Base-by-base conservation (phyloP, 1,284 basidiomycete genomes). In the Ganoderma boninense region DNA sequence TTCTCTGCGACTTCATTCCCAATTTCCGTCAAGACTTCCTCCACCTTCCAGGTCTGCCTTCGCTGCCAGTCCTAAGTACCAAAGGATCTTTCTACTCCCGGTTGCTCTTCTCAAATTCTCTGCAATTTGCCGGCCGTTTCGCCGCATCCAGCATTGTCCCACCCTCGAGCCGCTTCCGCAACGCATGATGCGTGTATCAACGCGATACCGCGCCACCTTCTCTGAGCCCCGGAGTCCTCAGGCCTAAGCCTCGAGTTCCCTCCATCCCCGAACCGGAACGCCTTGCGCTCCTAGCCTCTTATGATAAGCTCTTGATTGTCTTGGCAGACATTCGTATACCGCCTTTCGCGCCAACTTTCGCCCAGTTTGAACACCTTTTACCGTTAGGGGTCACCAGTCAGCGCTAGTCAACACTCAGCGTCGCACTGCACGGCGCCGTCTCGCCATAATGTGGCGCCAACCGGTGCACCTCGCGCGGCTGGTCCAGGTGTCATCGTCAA, bases 251-350 rank as follows among this genome's bases (percentile, higher is more conserved):
- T 56, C 26, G 26, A 7, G 20, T 29, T 56, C 26, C 26, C 29
- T 60, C 57, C 57, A 23, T 60, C 20, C 32, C 57, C 35, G 57
- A 57, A 60, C 57, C 57, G 57, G 57, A 40, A 60, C 57, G 57
- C 57, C 57, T 60, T 60, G 13, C 57, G 35, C 56, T 60, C 32
- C 32, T 60, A 4, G 16, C 32, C 35, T 40, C 35, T 35, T n/a
- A 23, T 38, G 57, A 59, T 38, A 60, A 60, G 57, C 57, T 40
- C 57, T 40, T 0, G 57, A 40, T 40, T 40, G 20, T 60, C 57
- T 60, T 60, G 57, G 57, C 57, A 10, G n/a, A 60, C n/a, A 35
- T 32, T 23, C 57, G 57, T 40, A 16, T 10, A 23, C 57, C 20
- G 57, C 20, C n/a, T 60, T 57, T 57, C 56, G 29, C 56, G 8